Evolutionary conservation across 2,329 filamentous ascomycete species (phyloP).

Genomic region (Elsinoe necatrix): DNA sequence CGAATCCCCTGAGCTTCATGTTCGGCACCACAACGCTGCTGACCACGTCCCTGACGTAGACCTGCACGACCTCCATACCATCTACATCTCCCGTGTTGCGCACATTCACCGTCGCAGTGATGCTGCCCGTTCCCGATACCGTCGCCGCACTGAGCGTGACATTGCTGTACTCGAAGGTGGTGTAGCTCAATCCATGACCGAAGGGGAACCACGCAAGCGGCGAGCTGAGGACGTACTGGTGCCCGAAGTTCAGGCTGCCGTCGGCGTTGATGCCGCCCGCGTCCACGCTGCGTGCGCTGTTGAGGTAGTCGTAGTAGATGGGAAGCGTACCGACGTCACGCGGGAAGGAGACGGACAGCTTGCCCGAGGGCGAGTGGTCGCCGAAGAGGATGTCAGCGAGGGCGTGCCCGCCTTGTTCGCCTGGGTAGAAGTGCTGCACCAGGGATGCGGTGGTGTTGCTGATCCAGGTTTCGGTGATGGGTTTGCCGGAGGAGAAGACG

Average conservation of each 20-base stretch:
- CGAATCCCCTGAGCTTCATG: conserved; percentile 56
- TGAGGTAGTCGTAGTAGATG: conserved; percentile 64
- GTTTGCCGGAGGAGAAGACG: conserved; percentile 62
- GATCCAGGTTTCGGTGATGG: conserved; percentile 66
- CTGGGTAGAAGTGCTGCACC: conserved; percentile 67
- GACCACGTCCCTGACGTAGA: conserved; percentile 57
- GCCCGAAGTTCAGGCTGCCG: conserved; percentile 55
- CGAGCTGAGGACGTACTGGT: conserved; percentile 54
- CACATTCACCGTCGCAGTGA: conserved; percentile 54
- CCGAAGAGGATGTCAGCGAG: conserved; percentile 60
- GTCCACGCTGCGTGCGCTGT: conserved; percentile 52
- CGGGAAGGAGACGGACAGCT: conserved; percentile 59
- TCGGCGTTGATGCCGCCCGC: conserved; percentile 48
- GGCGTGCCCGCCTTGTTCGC: conserved; percentile 58
- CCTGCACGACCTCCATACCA: conserved; percentile 59
- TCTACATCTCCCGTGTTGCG: conserved; percentile 50
- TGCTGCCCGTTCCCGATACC: conserved; percentile 42
- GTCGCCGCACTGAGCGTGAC: conserved; percentile 44
- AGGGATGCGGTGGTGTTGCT: conserved; percentile 55
- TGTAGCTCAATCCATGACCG: conserved; percentile 59
- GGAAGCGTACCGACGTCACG: conserved; percentile 58
- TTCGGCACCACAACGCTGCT: conserved; percentile 57
- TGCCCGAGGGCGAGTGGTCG: conserved; percentile 56
- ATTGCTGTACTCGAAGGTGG: conserved; percentile 52
- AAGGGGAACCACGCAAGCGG: conserved; percentile 57